Percentiles rank a stretch among this genome's conserved stretches.
These are phyloP conservation scores for Leersia perrieri DNA, from an alignment of 176 grass and related monocot species.

Conservation along the genomic window DNA sequence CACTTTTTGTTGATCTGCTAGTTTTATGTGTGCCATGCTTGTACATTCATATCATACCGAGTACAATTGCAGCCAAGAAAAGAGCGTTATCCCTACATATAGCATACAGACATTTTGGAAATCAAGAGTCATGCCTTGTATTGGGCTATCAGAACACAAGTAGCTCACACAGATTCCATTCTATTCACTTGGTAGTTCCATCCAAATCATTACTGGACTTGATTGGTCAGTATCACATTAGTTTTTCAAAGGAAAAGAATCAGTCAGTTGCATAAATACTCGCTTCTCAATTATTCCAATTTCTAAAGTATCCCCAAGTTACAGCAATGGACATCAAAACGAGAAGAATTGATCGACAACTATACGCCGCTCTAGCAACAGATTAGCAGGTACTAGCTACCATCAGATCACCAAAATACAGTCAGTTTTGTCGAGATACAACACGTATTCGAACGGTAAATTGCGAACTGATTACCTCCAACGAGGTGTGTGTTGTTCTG, in stretches of 20 bases:
- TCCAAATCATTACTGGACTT: not conserved
- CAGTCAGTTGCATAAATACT: no score
- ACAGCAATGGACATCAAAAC: slow-evolving; percentile 18
- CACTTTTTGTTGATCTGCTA: not conserved
- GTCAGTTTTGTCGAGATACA: not conserved
- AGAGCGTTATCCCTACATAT: not conserved
- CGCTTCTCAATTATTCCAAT: not conserved
- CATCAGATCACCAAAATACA: not conserved
- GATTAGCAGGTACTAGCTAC: not conserved
- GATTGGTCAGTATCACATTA: no score
- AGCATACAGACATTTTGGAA: slow-evolving; percentile 21
- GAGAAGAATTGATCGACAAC: not conserved
- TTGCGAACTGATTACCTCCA: not conserved
- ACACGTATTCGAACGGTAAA: not conserved
- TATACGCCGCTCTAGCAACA: not conserved
- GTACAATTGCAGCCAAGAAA: not conserved
- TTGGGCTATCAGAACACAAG: not conserved
- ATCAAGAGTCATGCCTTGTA: not conserved
- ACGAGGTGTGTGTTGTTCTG: not conserved
- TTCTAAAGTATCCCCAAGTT: not conserved
- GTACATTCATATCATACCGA: not conserved
- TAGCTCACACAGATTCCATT: not conserved
- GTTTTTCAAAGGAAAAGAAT: no score
- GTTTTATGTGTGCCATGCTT: not conserved
- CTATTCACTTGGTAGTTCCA: not conserved